These are phyloP conservation scores for Amanita molliuscula DNA, from an alignment of 768 basidiomycete genomes.

Conservation along the genomic window DNA sequence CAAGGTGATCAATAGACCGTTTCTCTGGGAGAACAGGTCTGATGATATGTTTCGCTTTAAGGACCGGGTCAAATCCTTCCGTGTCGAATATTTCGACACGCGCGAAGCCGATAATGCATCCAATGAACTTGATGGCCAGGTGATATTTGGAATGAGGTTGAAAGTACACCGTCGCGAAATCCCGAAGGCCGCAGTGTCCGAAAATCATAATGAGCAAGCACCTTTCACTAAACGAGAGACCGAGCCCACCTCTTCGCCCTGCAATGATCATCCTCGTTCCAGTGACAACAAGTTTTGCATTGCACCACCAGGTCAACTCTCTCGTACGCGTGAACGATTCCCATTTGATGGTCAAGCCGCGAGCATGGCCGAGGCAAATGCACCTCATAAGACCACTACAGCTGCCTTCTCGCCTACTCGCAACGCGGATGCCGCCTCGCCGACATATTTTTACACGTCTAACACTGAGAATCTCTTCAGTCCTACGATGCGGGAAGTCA, in stretches of 20 bases:
- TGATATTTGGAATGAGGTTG: slow-evolving; percentile 43
- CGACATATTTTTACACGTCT: slow-evolving; percentile 25
- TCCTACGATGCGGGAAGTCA: slow-evolving; percentile 4
- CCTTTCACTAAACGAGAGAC: slow-evolving; percentile 10
- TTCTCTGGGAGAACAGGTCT: not conserved
- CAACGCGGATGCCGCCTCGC: slow-evolving; percentile 16
- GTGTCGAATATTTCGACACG: slow-evolving; percentile 60
- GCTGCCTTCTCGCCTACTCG: slow-evolving; percentile 1
- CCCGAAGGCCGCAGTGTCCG: slow-evolving; percentile 4
- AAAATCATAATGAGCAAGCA: slow-evolving; percentile 12
- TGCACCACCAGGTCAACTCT: slow-evolving; percentile 20
- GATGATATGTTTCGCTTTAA: slow-evolving; percentile 5
- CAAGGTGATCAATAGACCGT: slow-evolving; percentile 13
- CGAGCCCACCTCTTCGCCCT: not conserved
- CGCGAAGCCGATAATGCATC: slow-evolving; percentile 46
- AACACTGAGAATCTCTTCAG: slow-evolving; percentile 6
- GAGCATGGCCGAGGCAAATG: slow-evolving; percentile 8
- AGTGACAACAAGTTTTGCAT: slow-evolving; percentile 12
- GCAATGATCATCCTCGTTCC: slow-evolving; percentile 7
- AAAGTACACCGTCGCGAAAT: slow-evolving; percentile 27
- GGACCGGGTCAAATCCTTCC: slow-evolving; percentile 27
- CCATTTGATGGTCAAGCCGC: slow-evolving; percentile 13
- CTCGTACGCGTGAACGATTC: slow-evolving; percentile 26
- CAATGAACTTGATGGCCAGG: slow-evolving; percentile 35
- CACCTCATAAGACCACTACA: slow-evolving; percentile 4